Percentiles rank a stretch among this genome's conserved stretches.
phyloP scores from a whole-genome alignment of 306 rosid genomes.

The Canavalia ensiformis region DNA sequence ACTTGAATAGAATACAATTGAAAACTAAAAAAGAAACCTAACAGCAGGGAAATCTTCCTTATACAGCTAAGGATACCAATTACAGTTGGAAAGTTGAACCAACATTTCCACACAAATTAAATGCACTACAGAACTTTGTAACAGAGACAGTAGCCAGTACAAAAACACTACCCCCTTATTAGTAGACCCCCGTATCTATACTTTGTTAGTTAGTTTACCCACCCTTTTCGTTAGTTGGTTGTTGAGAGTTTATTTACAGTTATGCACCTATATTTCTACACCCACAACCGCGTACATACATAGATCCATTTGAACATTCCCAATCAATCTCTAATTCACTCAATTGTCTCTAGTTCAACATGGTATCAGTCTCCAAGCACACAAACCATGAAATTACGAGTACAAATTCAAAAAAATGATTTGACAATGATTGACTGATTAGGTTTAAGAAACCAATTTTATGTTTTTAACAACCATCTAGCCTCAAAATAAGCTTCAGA shows the following conservation, averaged over 20 bases:
- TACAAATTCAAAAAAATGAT: not conserved
- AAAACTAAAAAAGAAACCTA: not conserved
- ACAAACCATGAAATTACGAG: not conserved
- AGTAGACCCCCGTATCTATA: not conserved
- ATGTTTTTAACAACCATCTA: not conserved
- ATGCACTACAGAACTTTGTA: not conserved
- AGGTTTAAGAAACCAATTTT: not conserved
- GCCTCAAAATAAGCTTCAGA: not conserved
- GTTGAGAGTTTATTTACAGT: no score
- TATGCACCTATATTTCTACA: not conserved
- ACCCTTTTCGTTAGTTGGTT: not conserved
- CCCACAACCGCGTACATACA: not conserved
- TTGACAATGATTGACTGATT: not conserved
- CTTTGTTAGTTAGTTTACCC: not conserved
- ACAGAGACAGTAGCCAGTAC: not conserved
- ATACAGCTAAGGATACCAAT: not conserved
- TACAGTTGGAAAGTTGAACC: not conserved
- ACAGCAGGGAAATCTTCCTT: not conserved
- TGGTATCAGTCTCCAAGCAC: not conserved
- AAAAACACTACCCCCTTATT: not conserved
- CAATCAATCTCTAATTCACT: not conserved
- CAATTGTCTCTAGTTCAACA: not conserved
- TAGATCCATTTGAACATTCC: not conserved
- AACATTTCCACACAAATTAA: not conserved
- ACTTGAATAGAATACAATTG: not conserved